phyloP scores from a whole-genome alignment of 139 green algal species.

The Coccomyxa sp. region DNA sequence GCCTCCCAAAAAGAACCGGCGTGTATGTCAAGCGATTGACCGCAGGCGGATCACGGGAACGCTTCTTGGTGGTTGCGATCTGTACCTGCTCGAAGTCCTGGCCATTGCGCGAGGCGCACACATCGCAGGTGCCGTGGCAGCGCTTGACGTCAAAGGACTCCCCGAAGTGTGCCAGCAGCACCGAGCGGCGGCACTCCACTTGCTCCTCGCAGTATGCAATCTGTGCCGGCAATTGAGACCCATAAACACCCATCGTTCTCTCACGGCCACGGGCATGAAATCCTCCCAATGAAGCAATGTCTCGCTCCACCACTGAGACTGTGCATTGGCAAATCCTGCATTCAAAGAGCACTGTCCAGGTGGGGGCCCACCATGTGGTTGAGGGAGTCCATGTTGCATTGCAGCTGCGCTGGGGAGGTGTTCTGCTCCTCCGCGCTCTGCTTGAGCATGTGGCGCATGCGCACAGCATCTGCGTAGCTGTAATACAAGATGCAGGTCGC shows the following conservation, averaged over 20 bases:
- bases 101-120: slow-evolving; percentile 40
- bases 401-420: slow-evolving; percentile 35
- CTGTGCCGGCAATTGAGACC: slow-evolving; percentile 23
- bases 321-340: too few species aligned
- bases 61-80: too few species aligned
- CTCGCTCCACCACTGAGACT: neutral
- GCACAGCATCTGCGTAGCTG: slow-evolving; percentile 55
- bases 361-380: slow-evolving; percentile 63
- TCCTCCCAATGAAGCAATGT: neutral
- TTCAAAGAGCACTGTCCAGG: too few species aligned
- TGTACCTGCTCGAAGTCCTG: slow-evolving; percentile 10
- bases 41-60: too few species aligned
- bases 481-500: slow-evolving; percentile 80
- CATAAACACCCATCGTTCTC: neutral
- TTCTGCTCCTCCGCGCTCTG: slow-evolving; percentile 58
- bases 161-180: slow-evolving; percentile 83
- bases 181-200: slow-evolving; percentile 68
- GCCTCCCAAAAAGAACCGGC: too few species aligned
- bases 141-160: slow-evolving; percentile 59
- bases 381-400: slow-evolving; percentile 72
- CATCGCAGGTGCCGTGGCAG: slow-evolving; percentile 74
- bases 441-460: slow-evolving; percentile 67
- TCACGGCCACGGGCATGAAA: neutral
- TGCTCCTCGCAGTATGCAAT: slow-evolving; percentile 77
- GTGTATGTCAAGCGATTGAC: too few species aligned